Evolutionary conservation across 2,329 filamentous ascomycete genomes (phyloP), one percentile per base, ranked within the genome.

Genomic region (Didymella sp.): DNA sequence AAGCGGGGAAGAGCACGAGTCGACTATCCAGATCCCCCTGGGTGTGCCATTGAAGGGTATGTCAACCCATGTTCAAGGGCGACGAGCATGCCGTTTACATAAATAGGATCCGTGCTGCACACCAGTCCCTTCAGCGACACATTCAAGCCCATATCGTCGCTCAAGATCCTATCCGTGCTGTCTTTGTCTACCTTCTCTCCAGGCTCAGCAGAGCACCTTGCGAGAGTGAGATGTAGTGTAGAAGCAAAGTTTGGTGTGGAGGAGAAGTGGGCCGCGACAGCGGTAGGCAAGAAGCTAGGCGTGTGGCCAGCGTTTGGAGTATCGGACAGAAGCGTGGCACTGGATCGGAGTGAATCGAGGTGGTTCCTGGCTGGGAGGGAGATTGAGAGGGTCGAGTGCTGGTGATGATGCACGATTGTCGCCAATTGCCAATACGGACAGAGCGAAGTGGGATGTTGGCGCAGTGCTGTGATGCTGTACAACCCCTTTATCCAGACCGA

Each of bases 361-460:
- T 72, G 66, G 66, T 74, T 71, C 40, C 68, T 78, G 17, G 67
- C 60, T 22, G 73, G 67, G 6, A 66, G 66, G 58, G 68, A 72
- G 51, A 69, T 79, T 17, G 67, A 74, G 55, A 73, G 66, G 35
- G 72, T 70, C 46, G 67, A 76, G 60, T 78, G 76, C 48, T 62
- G 62, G 46, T 70, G 40, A 66, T 5, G 8, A 9, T 30, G 28
- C n/a, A n/a, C n/a, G n/a, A n/a, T n/a, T n/a, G n/a, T n/a, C n/a
- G n/a, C n/a, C n/a, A n/a, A n/a, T n/a, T n/a, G n/a, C n/a, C n/a
- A n/a, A n/a, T n/a, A n/a, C n/a, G n/a, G n/a, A n/a, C n/a, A n/a
- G n/a, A n/a, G n/a, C n/a, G n/a, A n/a, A n/a, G n/a, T n/a, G n/a
- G n/a, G n/a, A n/a, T n/a, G n/a, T n/a, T n/a, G n/a, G n/a, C n/a